These are phyloP conservation scores for Phialemonium atrogriseum DNA, from an alignment of 2,329 filamentous ascomycete species.

Conservation along the genomic window DNA sequence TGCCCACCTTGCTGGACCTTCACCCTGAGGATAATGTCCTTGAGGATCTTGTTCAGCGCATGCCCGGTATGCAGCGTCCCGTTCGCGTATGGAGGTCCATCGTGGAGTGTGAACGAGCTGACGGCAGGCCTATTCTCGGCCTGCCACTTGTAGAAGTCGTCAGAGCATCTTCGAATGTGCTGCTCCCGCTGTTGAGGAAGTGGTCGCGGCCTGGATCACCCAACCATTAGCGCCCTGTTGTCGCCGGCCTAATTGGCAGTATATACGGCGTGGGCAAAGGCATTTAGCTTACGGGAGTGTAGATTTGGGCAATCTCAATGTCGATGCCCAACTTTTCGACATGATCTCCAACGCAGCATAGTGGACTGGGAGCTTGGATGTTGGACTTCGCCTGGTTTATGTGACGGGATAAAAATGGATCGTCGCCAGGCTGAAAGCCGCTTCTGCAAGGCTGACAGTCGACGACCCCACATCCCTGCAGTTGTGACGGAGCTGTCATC, in stretches of 20 bases:
- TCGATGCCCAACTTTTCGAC: conserved; percentile 62
- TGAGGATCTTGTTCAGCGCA: conserved; percentile 92
- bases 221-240: conserved; percentile 1
- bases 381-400: not conserved
- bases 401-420: not conserved
- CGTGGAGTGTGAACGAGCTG: conserved; percentile 72
- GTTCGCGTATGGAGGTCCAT: conserved; percentile 96
- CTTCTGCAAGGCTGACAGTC: conserved; percentile 2
- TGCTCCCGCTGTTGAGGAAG: conserved; percentile 37
- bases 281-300: conserved; percentile 53
- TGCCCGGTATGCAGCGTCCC: conserved; percentile 86
- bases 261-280: too few relatives aligned
- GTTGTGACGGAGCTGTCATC: too few relatives aligned
- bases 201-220: conserved; percentile 38
- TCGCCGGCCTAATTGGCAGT: too few relatives aligned
- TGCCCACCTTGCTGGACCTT: conserved; percentile 61
- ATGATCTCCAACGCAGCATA: conserved; percentile 22
- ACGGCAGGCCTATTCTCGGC: conserved; percentile 41
- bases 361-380: conserved; percentile 1
- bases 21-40: conserved; percentile 82
- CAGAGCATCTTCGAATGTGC: conserved; percentile 70
- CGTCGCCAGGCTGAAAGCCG: not conserved
- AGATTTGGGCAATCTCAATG: conserved; percentile 66
- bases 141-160: conserved; percentile 90
- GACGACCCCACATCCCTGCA: too few relatives aligned